phyloP scores from a whole-genome alignment of 768 basidiomycete genomes.

The Mycena capillaripes region DNA sequence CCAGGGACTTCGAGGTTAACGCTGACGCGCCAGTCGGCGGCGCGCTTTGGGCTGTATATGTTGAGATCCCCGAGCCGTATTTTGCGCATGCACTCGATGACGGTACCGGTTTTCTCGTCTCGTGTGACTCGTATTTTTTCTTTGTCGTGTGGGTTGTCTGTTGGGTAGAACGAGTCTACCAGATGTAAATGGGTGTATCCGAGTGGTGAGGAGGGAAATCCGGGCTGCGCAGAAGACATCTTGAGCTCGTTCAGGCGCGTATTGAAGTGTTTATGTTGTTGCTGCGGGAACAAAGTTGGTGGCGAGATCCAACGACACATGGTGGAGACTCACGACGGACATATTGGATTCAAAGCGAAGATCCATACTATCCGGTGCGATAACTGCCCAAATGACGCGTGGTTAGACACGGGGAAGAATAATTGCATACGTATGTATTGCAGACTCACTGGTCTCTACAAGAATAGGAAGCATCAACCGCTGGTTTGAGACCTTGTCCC shows the following conservation, averaged over 20 bases:
- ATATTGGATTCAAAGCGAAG: slow-evolving; percentile 94
- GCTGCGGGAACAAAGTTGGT: slow-evolving; percentile 54
- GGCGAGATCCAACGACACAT: slow-evolving; percentile 30
- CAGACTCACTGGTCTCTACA: slow-evolving; percentile 85
- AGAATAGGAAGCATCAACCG: slow-evolving; percentile 80
- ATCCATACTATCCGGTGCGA: slow-evolving; percentile 72
- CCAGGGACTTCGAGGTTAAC: slow-evolving; percentile 93
- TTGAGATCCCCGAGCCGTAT: slow-evolving; percentile 90
- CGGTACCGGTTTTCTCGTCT: slow-evolving; percentile 77
- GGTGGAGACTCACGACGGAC: slow-evolving; percentile 73
- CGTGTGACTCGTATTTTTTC: slow-evolving; percentile 88
- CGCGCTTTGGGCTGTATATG: slow-evolving; percentile 84
- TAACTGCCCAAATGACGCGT: slow-evolving; percentile 62
- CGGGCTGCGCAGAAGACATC: slow-evolving; percentile 64
- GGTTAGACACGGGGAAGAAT: slow-evolving; percentile 19
- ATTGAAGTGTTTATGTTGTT: slow-evolving; percentile 92
- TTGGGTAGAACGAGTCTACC: slow-evolving; percentile 82
- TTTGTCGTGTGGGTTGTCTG: slow-evolving; percentile 51
- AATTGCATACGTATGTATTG: slow-evolving; percentile 5
- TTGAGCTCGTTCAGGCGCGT: slow-evolving; percentile 87
- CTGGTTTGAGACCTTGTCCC: slow-evolving; percentile 67
- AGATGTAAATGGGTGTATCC: slow-evolving; percentile 84
- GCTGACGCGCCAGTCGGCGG: slow-evolving; percentile 93
- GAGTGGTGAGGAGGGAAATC: slow-evolving; percentile 69
- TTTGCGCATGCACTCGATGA: slow-evolving; percentile 83